phyloP scores from a whole-genome alignment of 2,329 filamentous ascomycete genomes.

The Botrytis elliptica region DNA sequence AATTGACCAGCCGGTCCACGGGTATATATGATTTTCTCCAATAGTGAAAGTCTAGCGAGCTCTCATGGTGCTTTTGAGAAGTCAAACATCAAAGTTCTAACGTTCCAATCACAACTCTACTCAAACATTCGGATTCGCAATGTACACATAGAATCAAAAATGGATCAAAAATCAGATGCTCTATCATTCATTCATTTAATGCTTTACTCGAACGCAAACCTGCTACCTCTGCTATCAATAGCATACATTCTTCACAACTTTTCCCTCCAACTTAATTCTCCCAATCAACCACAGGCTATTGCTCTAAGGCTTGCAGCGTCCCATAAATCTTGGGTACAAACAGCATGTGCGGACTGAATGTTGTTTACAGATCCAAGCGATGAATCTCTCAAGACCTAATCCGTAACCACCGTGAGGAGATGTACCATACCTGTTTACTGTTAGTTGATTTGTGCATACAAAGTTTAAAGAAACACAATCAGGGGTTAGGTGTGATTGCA shows the following conservation, averaged over 20 bases:
- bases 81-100: background rate
- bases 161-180: background rate
- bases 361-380: slow-evolving; percentile 64
- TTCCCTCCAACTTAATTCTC: background rate
- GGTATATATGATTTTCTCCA: background rate
- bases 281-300: background rate
- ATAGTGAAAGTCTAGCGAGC: background rate
- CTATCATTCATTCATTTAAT: background rate
- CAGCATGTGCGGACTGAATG: slow-evolving; percentile 66
- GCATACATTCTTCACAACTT: background rate
- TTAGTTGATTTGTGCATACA: slow-evolving; percentile 13
- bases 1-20: background rate
- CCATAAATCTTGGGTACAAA: slow-evolving; percentile 79
- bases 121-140: background rate
- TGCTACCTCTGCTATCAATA: background rate
- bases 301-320: slow-evolving; percentile 70
- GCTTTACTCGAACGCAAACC: background rate
- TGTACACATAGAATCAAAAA: background rate
- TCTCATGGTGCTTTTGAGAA: background rate
- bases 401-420: slow-evolving; percentile 82
- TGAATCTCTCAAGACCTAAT: slow-evolving; percentile 78
- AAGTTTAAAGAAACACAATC: too few species aligned
- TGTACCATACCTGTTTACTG: slow-evolving; percentile 69
- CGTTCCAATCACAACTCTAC: background rate
- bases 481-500: background rate